These are phyloP conservation scores for Dioscorea dumetorum DNA, from an alignment of 106 monocot genomes.

Conservation along the genomic window DNA sequence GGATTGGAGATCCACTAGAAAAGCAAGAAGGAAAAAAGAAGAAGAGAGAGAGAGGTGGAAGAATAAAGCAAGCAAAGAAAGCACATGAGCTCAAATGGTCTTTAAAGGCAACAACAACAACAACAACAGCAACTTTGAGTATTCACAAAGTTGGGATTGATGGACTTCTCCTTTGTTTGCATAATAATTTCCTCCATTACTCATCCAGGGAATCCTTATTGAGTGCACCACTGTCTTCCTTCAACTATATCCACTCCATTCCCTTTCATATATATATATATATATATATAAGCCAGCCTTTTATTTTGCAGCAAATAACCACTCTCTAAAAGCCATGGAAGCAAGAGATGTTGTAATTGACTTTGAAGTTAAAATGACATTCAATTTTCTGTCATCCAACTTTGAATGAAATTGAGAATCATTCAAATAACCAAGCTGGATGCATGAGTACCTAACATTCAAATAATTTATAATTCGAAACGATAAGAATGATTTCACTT, in stretches of 20 bases:
- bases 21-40: not conserved
- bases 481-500: too few species aligned
- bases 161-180: not conserved
- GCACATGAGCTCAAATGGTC: not conserved
- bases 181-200: not conserved
- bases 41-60: not conserved
- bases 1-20: not conserved
- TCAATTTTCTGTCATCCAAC: not conserved
- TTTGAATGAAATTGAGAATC: not conserved
- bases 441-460: not conserved
- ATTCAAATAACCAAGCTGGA: not conserved
- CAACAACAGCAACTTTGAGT: not conserved
- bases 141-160: not conserved
- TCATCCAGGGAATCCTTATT: not conserved
- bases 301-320: not conserved
- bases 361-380: not conserved
- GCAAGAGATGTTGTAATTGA: not conserved
- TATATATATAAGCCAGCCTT: not conserved
- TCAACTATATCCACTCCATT: not conserved
- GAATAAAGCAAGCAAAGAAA: constrained; percentile 1
- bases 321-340: not conserved
- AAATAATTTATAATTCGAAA: not conserved
- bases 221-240: not conserved
- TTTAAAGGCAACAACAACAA: not conserved
- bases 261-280: not conserved